Evolutionary conservation across 2,329 filamentous ascomycete genomes (phyloP).

Genomic region (Fusarium globosum): DNA sequence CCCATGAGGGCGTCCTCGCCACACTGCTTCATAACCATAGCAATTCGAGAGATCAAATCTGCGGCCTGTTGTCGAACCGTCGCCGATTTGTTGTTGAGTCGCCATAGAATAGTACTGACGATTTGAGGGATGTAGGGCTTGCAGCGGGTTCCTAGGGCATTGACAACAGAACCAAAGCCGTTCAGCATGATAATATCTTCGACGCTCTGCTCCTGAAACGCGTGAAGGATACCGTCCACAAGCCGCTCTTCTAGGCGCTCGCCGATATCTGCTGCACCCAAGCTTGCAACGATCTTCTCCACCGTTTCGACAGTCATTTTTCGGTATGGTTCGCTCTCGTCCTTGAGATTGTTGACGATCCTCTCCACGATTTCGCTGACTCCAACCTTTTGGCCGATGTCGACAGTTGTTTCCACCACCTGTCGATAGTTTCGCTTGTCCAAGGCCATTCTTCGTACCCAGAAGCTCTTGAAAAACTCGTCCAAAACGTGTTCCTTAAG

Average conservation of each 20-base stretch:
- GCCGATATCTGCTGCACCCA: slow-evolving; percentile 93
- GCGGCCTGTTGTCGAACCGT: slow-evolving; percentile 97
- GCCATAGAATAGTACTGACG: slow-evolving; percentile 94
- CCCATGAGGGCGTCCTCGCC: slow-evolving; percentile 96
- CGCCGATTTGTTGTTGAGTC: slow-evolving; percentile 96
- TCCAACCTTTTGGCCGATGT: slow-evolving; percentile 97
- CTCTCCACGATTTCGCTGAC: slow-evolving; percentile 94
- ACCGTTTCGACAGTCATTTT: slow-evolving; percentile 99
- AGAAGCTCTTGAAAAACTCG: slow-evolving; percentile 99
- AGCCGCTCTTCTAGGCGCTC: slow-evolving; percentile 92
- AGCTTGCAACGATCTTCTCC: slow-evolving; percentile 92
- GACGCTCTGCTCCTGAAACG: slow-evolving; percentile 97
- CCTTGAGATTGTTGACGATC: slow-evolving; percentile 95
- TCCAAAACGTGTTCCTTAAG: slow-evolving; percentile 94
- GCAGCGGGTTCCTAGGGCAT: slow-evolving; percentile 90
- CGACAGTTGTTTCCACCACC: slow-evolving; percentile 97
- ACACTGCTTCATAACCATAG: slow-evolving; percentile 99
- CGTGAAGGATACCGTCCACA: slow-evolving; percentile 93
- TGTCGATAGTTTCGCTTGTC: slow-evolving; percentile 98
- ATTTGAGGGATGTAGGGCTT: slow-evolving; percentile 98
- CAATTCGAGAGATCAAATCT: slow-evolving; percentile 95
- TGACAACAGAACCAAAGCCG: slow-evolving; percentile 97
- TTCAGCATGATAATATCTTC: slow-evolving; percentile 97
- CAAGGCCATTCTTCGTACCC: slow-evolving; percentile 95
- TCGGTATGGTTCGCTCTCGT: slow-evolving; percentile 96